Evolutionary conservation across 2,329 filamentous ascomycete genomes (phyloP).

Genomic region (Aspergillus sergii): DNA sequence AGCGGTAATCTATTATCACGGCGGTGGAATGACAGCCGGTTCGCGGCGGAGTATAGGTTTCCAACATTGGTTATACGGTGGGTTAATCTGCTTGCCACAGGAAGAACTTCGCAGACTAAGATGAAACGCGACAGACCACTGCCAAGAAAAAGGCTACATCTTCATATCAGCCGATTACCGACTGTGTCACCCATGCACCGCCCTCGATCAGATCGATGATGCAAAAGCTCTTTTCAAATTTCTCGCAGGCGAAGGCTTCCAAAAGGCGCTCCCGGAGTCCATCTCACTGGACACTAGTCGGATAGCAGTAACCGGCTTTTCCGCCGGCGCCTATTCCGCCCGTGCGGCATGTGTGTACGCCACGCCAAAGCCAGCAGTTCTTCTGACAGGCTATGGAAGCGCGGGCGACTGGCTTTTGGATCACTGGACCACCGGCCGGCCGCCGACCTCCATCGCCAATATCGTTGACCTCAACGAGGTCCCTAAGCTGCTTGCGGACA

Average conservation of each 20-base stretch:
- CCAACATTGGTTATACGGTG: constrained; percentile 22
- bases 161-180: constrained; percentile 27
- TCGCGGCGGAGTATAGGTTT: constrained; percentile 16
- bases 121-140: constrained; percentile 14
- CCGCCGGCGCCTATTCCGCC: constrained; percentile 26
- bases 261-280: constrained; percentile 6
- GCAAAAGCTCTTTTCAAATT: constrained; percentile 21
- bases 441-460: constrained; percentile 22
- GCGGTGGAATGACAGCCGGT: constrained; percentile 27
- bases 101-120: neutral
- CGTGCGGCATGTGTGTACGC: constrained; percentile 27
- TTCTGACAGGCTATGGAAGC: constrained; percentile 20
- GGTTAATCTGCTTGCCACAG: neutral
- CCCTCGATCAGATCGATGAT: constrained; percentile 25
- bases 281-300: constrained; percentile 16
- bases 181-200: constrained; percentile 23
- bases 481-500: constrained; percentile 17
- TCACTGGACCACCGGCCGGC: constrained; percentile 22
- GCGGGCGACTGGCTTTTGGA: constrained; percentile 23
- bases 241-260: constrained; percentile 13
- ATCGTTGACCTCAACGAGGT: constrained; percentile 15
- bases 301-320: constrained; percentile 25
- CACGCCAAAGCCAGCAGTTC: constrained; percentile 19
- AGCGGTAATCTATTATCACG: constrained; percentile 27
- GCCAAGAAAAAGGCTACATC: constrained; percentile 24